phyloP scores from a whole-genome alignment of 2,329 filamentous ascomycete species.

The Huntiella decipiens region DNA sequence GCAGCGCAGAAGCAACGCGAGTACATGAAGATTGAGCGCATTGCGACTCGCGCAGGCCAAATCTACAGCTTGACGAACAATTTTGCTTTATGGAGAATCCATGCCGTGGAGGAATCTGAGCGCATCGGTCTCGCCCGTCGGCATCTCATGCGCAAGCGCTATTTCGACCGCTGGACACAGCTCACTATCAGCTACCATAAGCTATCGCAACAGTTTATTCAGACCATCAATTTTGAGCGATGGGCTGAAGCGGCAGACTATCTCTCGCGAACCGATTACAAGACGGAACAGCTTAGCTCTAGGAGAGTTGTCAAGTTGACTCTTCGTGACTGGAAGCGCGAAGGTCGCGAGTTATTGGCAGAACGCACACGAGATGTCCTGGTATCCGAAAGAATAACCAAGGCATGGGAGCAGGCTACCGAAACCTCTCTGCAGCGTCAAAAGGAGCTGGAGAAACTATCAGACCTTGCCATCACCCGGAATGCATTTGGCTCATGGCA shows the following conservation, averaged over 20 bases:
- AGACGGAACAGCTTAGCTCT: slow-evolving; percentile 8
- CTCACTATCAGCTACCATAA: slow-evolving; percentile 10
- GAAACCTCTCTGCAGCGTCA: neutral
- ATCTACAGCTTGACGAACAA: slow-evolving; percentile 39
- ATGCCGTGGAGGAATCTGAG: slow-evolving; percentile 43
- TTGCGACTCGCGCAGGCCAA: slow-evolving; percentile 42
- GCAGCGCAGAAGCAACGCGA: slow-evolving; percentile 7
- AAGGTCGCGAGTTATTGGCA: slow-evolving; percentile 5
- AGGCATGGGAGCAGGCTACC: slow-evolving; percentile 11
- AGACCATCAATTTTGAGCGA: slow-evolving; percentile 7
- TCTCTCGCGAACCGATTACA: slow-evolving; percentile 5
- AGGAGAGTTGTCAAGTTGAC: slow-evolving; percentile 8
- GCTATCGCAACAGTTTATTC: slow-evolving; percentile 7
- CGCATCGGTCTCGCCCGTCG: slow-evolving; percentile 48
- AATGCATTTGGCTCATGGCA: slow-evolving; percentile 4
- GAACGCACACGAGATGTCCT: slow-evolving; percentile 7
- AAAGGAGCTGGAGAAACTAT: slow-evolving; percentile 3
- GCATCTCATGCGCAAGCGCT: slow-evolving; percentile 44
- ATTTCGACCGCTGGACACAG: slow-evolving; percentile 14
- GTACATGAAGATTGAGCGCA: slow-evolving; percentile 10
- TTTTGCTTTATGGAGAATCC: slow-evolving; percentile 37
- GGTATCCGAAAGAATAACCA: slow-evolving; percentile 1
- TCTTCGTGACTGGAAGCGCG: slow-evolving; percentile 9
- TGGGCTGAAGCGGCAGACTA: slow-evolving; percentile 10
- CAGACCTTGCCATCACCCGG: neutral